phyloP scores from a whole-genome alignment of 306 rosid species.

The Cucurbita pepo region DNA sequence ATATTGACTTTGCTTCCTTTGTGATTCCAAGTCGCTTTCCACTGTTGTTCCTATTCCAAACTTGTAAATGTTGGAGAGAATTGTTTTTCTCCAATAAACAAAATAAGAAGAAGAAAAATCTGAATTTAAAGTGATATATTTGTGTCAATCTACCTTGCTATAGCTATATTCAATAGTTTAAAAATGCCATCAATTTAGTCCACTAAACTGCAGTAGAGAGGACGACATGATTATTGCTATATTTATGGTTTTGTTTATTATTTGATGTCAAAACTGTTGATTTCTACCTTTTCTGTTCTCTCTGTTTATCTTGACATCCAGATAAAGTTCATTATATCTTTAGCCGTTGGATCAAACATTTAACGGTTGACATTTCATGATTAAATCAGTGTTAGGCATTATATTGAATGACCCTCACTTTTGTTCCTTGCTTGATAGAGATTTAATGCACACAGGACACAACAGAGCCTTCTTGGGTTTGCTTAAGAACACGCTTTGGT shows the following conservation, averaged over 20 bases:
- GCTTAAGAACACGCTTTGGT: background rate
- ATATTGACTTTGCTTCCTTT: slow-evolving; percentile 5
- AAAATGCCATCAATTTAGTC: background rate
- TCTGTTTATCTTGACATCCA: slow-evolving; percentile 2
- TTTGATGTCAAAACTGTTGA: background rate
- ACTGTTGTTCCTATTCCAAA: background rate
- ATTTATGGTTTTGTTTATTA: background rate
- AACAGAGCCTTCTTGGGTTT: background rate
- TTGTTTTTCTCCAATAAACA: background rate
- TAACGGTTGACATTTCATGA: background rate
- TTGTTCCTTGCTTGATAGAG: slow-evolving; percentile 4
- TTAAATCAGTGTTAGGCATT: background rate
- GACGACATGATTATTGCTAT: slow-evolving; percentile 4
- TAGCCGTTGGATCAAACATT: slow-evolving; percentile 1
- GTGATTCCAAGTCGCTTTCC: slow-evolving; percentile 2
- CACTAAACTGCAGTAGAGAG: slow-evolving; percentile 4
- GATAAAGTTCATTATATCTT: background rate
- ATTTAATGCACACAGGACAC: background rate
- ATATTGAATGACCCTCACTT: slow-evolving; percentile 5
- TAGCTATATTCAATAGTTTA: background rate
- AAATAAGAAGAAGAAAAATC: background rate
- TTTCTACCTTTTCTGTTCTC: background rate
- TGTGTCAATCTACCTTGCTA: background rate
- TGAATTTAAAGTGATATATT: background rate
- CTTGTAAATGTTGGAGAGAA: background rate